Percentiles rank a stretch among this genome's conserved stretches.
Evolutionary conservation across 2,329 filamentous ascomycete genomes (phyloP).

Genomic region (Lecanicillium sp.): DNA sequence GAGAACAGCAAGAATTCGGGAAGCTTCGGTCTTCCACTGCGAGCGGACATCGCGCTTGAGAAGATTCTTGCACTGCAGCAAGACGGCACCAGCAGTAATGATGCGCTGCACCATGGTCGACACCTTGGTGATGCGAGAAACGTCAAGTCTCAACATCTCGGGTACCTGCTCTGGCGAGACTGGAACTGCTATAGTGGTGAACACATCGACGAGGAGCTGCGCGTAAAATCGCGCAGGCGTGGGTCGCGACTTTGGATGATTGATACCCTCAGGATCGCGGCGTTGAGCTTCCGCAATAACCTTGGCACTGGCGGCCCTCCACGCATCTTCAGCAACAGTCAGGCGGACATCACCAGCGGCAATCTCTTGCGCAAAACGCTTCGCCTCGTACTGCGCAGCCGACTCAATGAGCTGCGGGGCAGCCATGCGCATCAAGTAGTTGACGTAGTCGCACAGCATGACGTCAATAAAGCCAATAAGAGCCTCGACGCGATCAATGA

Average conservation of each 20-base stretch:
- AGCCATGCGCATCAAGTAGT: slow-evolving; percentile 68
- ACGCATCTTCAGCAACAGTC: slow-evolving; percentile 57
- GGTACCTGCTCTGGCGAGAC: slow-evolving; percentile 53
- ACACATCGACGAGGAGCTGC: slow-evolving; percentile 68
- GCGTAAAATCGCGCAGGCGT: slow-evolving; percentile 67
- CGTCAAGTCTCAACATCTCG: slow-evolving; percentile 68
- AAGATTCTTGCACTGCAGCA: slow-evolving; percentile 76
- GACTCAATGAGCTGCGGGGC: slow-evolving; percentile 67
- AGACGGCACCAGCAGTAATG: slow-evolving; percentile 65
- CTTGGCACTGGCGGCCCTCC: slow-evolving; percentile 58
- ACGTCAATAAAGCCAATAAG: slow-evolving; percentile 70
- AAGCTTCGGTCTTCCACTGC: slow-evolving; percentile 70
- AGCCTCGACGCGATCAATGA: slow-evolving; percentile 71
- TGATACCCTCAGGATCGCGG: slow-evolving; percentile 63
- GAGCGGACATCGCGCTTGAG: slow-evolving; percentile 73
- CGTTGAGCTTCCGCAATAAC: slow-evolving; percentile 60
- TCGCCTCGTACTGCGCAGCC: slow-evolving; percentile 67
- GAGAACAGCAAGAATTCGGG: slow-evolving; percentile 63
- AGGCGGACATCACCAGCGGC: slow-evolving; percentile 50
- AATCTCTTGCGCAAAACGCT: slow-evolving; percentile 61
- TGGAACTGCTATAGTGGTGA: slow-evolving; percentile 63
- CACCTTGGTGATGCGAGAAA: slow-evolving; percentile 48
- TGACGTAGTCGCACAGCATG: slow-evolving; percentile 75
- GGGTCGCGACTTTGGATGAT: slow-evolving; percentile 55
- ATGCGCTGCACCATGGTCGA: slow-evolving; percentile 46